Evolutionary conservation across 75 land plant species (phyloP), one percentile per base, ranked within the genome.

Genomic region (Cunninghamia lanceolata): DNA sequence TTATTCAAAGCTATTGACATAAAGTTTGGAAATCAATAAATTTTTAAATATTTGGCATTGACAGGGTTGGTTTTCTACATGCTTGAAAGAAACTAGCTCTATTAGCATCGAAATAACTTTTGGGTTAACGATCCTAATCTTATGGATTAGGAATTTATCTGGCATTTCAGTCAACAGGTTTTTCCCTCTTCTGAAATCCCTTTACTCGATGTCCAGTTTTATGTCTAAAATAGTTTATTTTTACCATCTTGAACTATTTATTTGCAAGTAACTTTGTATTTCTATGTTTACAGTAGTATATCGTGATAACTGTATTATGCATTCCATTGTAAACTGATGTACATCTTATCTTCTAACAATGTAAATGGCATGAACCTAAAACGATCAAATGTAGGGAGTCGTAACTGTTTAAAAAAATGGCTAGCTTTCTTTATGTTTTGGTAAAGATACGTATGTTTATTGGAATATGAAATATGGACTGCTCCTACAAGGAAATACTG

Each of bases 51-150:
- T 25, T 79, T 42, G 45, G 32, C 21, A 43, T 79, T 28, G 3
- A 79, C 82, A 79, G 82, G 82, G 82, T 43, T 43, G 30, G 32
- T 79, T 43, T 43, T 79, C 82, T 3, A 43, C 46, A 79, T 79
- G 82, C 50, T 79, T 79, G 14, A 79, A 43, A n/a, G 82, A 79
- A 79, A 79, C 32, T 43, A 43, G 82, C 82, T 79, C 50, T 8
- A 28, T 79, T 43, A 42, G 43, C 50, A 43, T 79, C 82, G 82
- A 42, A 79, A 43, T 28, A 79, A 42, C 45, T 8, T 79, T 79
- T 43, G 82, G 82, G 39, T 42, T 43, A 21, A 43, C 28, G n/a
- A 79, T 79, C 43, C n/a, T 79, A 79, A 9, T 79, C 82, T 42
- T 79, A 25, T 28, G 82, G 30, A 79, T 79, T 21, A 79, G 46